Evolutionary conservation across 768 basidiomycete species (phyloP).

Genomic region (Cubamyces sp.): DNA sequence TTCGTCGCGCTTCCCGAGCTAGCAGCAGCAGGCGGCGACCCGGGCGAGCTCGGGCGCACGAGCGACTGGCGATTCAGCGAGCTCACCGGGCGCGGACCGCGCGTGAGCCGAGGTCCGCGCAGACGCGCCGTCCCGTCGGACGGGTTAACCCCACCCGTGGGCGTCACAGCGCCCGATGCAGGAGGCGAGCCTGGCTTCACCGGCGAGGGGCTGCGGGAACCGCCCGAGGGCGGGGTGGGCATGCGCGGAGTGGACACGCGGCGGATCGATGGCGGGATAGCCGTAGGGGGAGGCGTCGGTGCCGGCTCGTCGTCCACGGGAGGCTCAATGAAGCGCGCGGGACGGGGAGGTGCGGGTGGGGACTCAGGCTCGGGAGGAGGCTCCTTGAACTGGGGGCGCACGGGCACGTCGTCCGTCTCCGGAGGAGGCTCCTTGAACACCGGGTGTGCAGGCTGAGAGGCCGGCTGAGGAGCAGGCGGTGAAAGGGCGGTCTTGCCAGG

Average conservation of each 20-base stretch:
- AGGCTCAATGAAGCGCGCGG: slow-evolving; percentile 45
- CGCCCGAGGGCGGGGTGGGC: slow-evolving; percentile 43
- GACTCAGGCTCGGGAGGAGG: slow-evolving; percentile 34
- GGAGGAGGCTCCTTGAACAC: slow-evolving; percentile 67
- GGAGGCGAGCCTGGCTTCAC: slow-evolving; percentile 44
- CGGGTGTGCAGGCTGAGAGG: slow-evolving; percentile 41
- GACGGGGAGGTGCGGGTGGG: slow-evolving; percentile 10
- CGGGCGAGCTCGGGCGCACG: slow-evolving; percentile 22
- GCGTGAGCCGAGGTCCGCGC: slow-evolving; percentile 55
- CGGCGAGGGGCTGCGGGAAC: slow-evolving; percentile 37
- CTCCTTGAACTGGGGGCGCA: slow-evolving; percentile 45
- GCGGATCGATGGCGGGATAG: slow-evolving; percentile 17
- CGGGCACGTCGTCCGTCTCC: slow-evolving; percentile 54
- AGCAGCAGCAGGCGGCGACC: slow-evolving; percentile 20
- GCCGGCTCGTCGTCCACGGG: slow-evolving; percentile 52
- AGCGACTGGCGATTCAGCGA: slow-evolving; percentile 56
- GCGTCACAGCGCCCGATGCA: slow-evolving; percentile 31
- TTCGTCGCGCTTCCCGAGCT: slow-evolving; percentile 10
- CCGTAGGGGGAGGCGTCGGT: slow-evolving; percentile 28
- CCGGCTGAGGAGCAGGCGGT: slow-evolving; percentile 6
- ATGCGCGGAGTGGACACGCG: slow-evolving; percentile 34
- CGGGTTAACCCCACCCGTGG: slow-evolving; percentile 46
- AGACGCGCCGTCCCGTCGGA: slow-evolving; percentile 31
- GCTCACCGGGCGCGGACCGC: slow-evolving; percentile 56
- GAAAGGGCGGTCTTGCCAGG: slow-evolving; percentile 19